A percentile compares a stretch with the other conserved stretches of the same genome.
Conservation (phyloP, 306 rosid species). For the Leucaena leucocephala region DNA sequence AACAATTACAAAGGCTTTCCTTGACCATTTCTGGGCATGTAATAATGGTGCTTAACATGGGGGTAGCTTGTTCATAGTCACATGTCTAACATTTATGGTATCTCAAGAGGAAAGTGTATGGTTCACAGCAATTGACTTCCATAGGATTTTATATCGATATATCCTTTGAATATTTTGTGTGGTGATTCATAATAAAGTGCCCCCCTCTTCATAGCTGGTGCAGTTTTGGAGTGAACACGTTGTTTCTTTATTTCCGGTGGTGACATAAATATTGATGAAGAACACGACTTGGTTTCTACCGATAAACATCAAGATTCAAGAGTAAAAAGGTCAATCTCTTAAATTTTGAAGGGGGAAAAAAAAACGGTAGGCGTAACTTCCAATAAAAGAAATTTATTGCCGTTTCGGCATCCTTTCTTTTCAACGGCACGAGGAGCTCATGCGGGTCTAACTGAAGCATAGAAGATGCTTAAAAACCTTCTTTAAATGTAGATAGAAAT, state of each 20-base stretch:
- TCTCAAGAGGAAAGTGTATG: neutral
- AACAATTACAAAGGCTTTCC: slow-evolving; percentile 73
- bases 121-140: slow-evolving; percentile 2
- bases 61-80: neutral
- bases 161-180: slow-evolving; percentile 19
- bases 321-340: neutral
- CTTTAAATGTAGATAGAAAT: too few species aligned
- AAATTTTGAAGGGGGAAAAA: neutral
- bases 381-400: neutral
- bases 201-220: neutral
- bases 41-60: slow-evolving; percentile 5
- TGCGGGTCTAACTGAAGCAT: too few species aligned
- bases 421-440: too few species aligned
- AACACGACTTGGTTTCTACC: neutral
- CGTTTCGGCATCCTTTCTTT: neutral
- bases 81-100: slow-evolving; percentile 14
- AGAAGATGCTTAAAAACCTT: too few species aligned
- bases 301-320: neutral
- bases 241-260: neutral
- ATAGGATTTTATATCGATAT: neutral
- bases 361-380: neutral
- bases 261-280: neutral
- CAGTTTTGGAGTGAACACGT: neutral
- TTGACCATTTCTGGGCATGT: slow-evolving; percentile 39
- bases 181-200: slow-evolving; percentile 27